phyloP scores from a whole-genome alignment of 2,329 filamentous ascomycete species.

The Furcasterigmium sp. region DNA sequence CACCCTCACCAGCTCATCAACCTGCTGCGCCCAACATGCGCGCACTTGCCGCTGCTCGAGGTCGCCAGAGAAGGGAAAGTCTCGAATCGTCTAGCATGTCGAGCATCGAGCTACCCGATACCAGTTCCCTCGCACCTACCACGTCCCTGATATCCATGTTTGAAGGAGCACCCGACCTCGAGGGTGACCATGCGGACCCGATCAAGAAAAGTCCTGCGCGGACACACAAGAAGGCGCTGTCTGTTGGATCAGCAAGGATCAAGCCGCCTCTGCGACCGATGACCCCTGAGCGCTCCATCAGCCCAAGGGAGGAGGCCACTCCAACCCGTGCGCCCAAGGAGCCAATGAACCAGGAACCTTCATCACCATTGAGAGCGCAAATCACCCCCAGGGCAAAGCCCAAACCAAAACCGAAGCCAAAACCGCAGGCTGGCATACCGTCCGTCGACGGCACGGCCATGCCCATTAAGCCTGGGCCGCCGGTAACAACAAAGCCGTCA shows the following conservation, averaged over 20 bases:
- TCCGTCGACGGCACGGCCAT: too few relatives aligned
- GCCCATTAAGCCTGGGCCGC: too few relatives aligned
- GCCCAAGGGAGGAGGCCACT: conserved; percentile 11
- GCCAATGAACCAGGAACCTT: not conserved
- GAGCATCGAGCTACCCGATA: conserved; percentile 40
- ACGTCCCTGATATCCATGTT: conserved; percentile 64
- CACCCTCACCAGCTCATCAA: not conserved
- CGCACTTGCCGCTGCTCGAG: conserved; percentile 5
- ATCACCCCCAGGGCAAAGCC: conserved; percentile 14
- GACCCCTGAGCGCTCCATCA: conserved; percentile 24
- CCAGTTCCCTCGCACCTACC: conserved; percentile 55
- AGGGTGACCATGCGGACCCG: conserved; percentile 18
- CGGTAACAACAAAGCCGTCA: not conserved
- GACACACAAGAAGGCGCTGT: not conserved
- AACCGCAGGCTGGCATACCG: too few relatives aligned
- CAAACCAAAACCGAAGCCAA: conserved; percentile 19
- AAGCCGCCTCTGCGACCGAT: conserved; percentile 18
- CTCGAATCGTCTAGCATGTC: conserved; percentile 21
- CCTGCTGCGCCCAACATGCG: not conserved
- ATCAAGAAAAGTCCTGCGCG: conserved; percentile 21
- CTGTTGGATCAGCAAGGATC: conserved; percentile 4
- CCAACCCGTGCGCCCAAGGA: not conserved
- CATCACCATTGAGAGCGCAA: not conserved
- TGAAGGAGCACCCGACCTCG: conserved; percentile 39
- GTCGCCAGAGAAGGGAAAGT: conserved; percentile 21